Evolutionary conservation across 1,139 yeast species (phyloP).

Genomic region (Diutina catenulata): DNA sequence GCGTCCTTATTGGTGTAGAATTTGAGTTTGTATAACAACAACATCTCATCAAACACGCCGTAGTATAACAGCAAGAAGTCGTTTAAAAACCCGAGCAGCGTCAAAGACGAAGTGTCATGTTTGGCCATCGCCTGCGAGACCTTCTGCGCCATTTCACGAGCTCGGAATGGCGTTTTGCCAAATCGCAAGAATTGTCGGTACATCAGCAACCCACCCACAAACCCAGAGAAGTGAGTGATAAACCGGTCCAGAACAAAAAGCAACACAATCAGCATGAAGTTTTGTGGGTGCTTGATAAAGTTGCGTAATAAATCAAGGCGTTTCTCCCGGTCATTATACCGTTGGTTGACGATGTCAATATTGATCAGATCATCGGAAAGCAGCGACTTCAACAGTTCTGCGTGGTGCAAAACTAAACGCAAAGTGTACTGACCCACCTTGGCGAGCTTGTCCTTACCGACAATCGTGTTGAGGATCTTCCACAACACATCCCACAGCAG

Average conservation of each 20-base stretch:
- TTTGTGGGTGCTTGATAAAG: constrained; percentile 30
- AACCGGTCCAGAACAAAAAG: constrained; percentile 21
- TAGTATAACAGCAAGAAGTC: constrained; percentile 35
- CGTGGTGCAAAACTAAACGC: constrained; percentile 40
- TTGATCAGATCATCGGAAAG: constrained; percentile 24
- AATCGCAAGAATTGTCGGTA: constrained; percentile 63
- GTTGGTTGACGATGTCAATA: constrained; percentile 17
- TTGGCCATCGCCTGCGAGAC: constrained; percentile 9
- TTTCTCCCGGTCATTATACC: constrained; percentile 24
- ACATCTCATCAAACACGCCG: constrained; percentile 50
- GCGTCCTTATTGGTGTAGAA: constrained; percentile 29
- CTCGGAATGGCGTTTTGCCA: constrained; percentile 59
- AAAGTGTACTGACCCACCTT: constrained; percentile 50
- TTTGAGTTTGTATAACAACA: constrained; percentile 41
- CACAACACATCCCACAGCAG: constrained; percentile 33
- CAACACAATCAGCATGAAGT: constrained; percentile 25
- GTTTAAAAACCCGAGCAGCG: constrained; percentile 19
- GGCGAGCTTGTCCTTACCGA: constrained; percentile 63
- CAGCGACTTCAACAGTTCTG: constrained; percentile 26
- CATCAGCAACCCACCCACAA: constrained; percentile 29
- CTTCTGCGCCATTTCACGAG: constrained; percentile 19
- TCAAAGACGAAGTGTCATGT: neutral
- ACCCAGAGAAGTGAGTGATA: constrained; percentile 28
- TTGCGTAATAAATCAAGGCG: constrained; percentile 24
- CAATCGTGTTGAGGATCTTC: constrained; percentile 38